These are phyloP conservation scores for Aegilops umbellulata DNA, from an alignment of 176 grass and related monocot genomes.

Conservation along the genomic window DNA sequence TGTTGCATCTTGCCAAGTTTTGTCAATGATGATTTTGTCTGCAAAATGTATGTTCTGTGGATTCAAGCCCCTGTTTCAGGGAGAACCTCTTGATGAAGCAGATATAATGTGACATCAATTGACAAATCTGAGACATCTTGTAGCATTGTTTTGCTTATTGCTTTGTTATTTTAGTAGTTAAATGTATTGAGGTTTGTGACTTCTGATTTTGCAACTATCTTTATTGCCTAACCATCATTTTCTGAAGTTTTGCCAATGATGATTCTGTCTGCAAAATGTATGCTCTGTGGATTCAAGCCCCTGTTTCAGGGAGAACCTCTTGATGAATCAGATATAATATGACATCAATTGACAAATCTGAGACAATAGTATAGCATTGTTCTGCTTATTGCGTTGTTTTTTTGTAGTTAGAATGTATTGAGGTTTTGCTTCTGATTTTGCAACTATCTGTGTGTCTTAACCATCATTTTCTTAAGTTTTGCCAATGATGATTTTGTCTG, in stretches of 20 bases:
- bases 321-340: constrained; percentile 29
- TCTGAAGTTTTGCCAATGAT: neutral
- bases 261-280: constrained; percentile 65
- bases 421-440: neutral
- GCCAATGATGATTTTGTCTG: no score
- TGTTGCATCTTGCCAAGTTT: no score
- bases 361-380: neutral
- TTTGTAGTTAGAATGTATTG: neutral
- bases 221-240: neutral
- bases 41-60: constrained; percentile 55
- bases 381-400: neutral
- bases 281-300: constrained; percentile 41
- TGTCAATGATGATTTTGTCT: constrained; percentile 49
- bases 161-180: neutral
- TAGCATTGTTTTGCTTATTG: neutral
- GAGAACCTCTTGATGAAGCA: constrained; percentile 47
- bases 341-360: constrained; percentile 29
- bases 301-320: constrained; percentile 49
- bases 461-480: no score
- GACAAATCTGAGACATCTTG: neutral
- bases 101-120: constrained; percentile 24
- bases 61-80: constrained; percentile 42
- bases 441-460: neutral
- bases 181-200: no score
- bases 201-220: neutral